Base-by-base conservation (phyloP, 2,329 filamentous ascomycete species). In the Monilinia fructicola region DNA sequence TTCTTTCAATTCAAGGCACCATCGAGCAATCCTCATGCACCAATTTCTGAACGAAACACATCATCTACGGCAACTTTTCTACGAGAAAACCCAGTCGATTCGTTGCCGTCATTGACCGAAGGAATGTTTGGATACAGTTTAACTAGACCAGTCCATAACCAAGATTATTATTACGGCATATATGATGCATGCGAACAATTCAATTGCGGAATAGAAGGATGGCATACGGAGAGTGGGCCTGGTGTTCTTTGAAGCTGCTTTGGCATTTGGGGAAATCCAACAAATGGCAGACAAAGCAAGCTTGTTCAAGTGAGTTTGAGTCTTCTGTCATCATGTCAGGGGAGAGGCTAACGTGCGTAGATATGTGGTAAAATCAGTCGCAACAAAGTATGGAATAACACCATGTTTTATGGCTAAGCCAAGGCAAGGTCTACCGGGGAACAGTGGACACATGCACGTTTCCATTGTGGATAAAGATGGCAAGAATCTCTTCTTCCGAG, bases 331-430 rank as follows among this genome's bases (percentile, higher is more conserved):
- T 16, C 6, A 60, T 38, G 28, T 7, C 1, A 7, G n/a, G 21
- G 28, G 1, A 50, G 28, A 38, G 28, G 53, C 68, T 67, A 68
- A 63, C n/a, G 31, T 48, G 26, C 55, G 11, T 68, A 87, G 85
- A 77, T 91, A 96, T 73, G 88, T 90, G 26, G 93, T 97, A 71
- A 97, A 97, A 80, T 93, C 92, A 12, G 86, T 97, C 50, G 92
- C 91, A 54, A 90, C 87, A 66, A 90, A 92, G 75, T 91, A 93
- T 77, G 92, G 92, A 71, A 96, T 99, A 76, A 97, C 92, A 0
- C 95, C 95, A 0, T 96, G 92, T 78, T 99, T 99, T 82, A 99
- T 99, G 95, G 95, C 95, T 21, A 99, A 99, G 79, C 95, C 95
- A 3, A 88, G 91, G 71, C 86, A 96, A 74, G 93, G 93, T 0